Evolutionary conservation across 1,284 basidiomycete species (phyloP).

Genomic region (Psilocybe mexicana): DNA sequence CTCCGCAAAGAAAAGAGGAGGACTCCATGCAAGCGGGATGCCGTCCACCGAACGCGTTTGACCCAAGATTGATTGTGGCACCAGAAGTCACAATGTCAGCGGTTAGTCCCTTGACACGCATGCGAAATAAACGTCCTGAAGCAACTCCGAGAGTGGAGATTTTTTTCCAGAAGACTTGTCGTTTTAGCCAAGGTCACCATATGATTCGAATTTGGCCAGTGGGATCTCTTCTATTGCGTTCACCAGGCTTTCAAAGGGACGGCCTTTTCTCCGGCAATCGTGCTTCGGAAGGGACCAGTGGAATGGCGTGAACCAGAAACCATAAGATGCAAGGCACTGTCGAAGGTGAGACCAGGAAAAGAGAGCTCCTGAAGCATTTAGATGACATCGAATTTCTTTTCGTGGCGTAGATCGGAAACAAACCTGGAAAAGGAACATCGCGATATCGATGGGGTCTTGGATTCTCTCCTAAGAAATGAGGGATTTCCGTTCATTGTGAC

Average conservation of each 20-base stretch:
- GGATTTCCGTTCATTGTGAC: conserved; percentile 13
- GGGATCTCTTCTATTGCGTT: conserved; percentile 5
- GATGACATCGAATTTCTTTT: conserved; percentile 7
- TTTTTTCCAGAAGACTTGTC: conserved; percentile 13
- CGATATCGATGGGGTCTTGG: conserved; percentile 8
- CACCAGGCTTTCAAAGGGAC: neutral
- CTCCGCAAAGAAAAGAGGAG: too few relatives aligned
- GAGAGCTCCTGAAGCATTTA: neutral
- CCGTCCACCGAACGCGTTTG: too few relatives aligned
- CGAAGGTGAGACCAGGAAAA: neutral
- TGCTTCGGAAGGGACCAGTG: conserved; percentile 16
- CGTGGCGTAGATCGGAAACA: conserved; percentile 13
- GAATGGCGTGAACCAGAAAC: conserved; percentile 11
- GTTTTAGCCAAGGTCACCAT: conserved; percentile 10
- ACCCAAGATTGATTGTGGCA: conserved; percentile 13
- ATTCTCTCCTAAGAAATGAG: neutral
- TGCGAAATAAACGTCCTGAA: conserved; percentile 17
- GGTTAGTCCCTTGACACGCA: conserved; percentile 18
- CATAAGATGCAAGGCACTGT: conserved; percentile 7
- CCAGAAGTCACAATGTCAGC: conserved; percentile 9
- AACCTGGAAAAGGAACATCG: neutral
- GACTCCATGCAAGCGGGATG: too few relatives aligned
- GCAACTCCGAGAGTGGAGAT: conserved; percentile 13
- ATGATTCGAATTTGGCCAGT: conserved; percentile 8
- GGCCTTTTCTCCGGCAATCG: neutral